Evolutionary conservation across 2,329 filamentous ascomycete genomes (phyloP).

Genomic region (Aspergillus ochraceus): DNA sequence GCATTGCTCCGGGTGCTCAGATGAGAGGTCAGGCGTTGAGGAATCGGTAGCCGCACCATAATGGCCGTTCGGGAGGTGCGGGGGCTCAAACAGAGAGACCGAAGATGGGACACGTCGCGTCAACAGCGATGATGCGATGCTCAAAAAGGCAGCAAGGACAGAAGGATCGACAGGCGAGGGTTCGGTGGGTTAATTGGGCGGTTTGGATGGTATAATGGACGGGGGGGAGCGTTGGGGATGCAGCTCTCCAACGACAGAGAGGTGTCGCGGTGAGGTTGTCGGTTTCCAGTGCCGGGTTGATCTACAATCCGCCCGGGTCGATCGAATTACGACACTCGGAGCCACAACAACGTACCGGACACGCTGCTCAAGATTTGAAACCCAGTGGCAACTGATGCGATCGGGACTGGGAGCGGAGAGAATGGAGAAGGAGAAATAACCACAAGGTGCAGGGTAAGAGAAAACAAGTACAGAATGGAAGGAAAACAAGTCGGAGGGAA

Average conservation of each 20-base stretch:
- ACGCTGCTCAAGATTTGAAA: not conserved
- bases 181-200: slow-evolving; percentile 6
- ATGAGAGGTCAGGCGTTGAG: slow-evolving; percentile 55
- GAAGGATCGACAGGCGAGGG: slow-evolving; percentile 1
- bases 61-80: slow-evolving; percentile 23
- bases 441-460: not conserved
- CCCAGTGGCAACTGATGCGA: not conserved
- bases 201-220: slow-evolving; percentile 4
- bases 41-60: slow-evolving; percentile 58
- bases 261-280: slow-evolving; percentile 21
- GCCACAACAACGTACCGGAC: slow-evolving; percentile 3
- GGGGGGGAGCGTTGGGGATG: slow-evolving; percentile 4
- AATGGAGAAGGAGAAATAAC: not conserved
- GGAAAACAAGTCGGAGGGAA: not conserved
- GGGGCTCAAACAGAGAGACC: slow-evolving; percentile 9
- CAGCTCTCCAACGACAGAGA: slow-evolving; percentile 15
- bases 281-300: slow-evolving; percentile 21
- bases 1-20: slow-evolving; percentile 43
- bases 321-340: slow-evolving; percentile 25
- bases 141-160: not conserved
- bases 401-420: slow-evolving; percentile 6
- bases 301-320: slow-evolving; percentile 32
- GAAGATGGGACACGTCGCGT: slow-evolving; percentile 18
- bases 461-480: not conserved
- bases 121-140: slow-evolving; percentile 9